phyloP scores from a whole-genome alignment of 768 basidiomycete species.

The Pholiota molesta region DNA sequence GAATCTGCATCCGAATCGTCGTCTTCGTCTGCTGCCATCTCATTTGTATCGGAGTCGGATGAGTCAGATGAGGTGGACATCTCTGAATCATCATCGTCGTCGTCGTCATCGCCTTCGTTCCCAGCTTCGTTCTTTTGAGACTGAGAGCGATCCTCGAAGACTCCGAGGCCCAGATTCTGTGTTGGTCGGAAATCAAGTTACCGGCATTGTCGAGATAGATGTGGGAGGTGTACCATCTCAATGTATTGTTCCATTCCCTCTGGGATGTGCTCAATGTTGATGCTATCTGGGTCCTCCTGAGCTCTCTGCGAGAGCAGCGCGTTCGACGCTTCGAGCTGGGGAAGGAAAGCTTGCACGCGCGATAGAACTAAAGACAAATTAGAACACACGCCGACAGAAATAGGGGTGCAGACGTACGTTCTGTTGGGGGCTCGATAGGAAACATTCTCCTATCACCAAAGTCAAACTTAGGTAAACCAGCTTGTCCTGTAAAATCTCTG shows the following conservation, averaged over 20 bases:
- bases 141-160: constrained; percentile 50
- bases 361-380: constrained; percentile 51
- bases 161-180: constrained; percentile 67
- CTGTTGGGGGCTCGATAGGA: constrained; percentile 45
- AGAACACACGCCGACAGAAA: constrained; percentile 4
- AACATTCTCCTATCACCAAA: constrained; percentile 40
- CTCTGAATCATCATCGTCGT: constrained; percentile 17
- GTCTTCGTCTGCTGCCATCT: constrained; percentile 24
- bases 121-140: constrained; percentile 22
- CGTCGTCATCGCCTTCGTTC: constrained; percentile 15
- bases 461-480: constrained; percentile 32
- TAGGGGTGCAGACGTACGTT: constrained; percentile 41
- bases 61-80: constrained; percentile 33
- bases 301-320: constrained; percentile 48
- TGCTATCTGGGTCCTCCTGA: constrained; percentile 51
- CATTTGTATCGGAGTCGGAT: constrained; percentile 21
- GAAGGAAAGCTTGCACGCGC: constrained; percentile 69
- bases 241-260: constrained; percentile 55
- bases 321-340: constrained; percentile 68
- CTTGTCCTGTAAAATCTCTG: constrained; percentile 19
- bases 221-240: constrained; percentile 55
- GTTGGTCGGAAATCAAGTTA: constrained; percentile 14
- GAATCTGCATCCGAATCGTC: constrained; percentile 36
- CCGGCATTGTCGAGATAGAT: background rate
- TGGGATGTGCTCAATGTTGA: constrained; percentile 72